These are phyloP conservation scores for Epichloe sylvatica DNA, from an alignment of 2,329 filamentous ascomycete species.

Conservation along the genomic window DNA sequence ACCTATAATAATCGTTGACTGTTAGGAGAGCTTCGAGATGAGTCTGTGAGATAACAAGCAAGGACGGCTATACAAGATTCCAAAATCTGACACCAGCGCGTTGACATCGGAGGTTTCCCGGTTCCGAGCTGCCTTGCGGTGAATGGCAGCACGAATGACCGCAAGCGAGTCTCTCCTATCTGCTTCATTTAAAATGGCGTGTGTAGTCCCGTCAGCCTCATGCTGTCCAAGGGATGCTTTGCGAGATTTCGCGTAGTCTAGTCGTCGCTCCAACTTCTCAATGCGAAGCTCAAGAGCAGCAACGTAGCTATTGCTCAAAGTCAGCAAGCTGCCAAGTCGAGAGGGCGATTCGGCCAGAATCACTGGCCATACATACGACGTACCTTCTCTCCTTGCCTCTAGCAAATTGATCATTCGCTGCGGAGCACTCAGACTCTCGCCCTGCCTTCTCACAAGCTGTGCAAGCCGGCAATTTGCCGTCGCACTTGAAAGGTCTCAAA, in stretches of 20 bases:
- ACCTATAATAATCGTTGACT: constrained; percentile 32
- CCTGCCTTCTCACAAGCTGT: constrained; percentile 90
- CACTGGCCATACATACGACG: constrained; percentile 13
- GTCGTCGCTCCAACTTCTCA: constrained; percentile 70
- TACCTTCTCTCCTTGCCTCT: constrained; percentile 85
- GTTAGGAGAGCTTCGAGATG: background rate
- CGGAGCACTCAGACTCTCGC: constrained; percentile 74
- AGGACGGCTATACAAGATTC: constrained; percentile 52
- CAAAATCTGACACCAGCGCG: constrained; percentile 85
- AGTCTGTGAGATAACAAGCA: background rate
- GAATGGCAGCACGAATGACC: constrained; percentile 46
- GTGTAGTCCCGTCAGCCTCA: constrained; percentile 34
- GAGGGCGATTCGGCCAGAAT: background rate
- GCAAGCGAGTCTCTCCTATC: constrained; percentile 52
- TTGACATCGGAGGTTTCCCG: constrained; percentile 79
- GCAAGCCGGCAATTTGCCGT: constrained; percentile 89
- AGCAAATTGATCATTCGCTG: constrained; percentile 90
- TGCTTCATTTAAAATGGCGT: constrained; percentile 17
- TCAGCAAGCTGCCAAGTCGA: background rate
- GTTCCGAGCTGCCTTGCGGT: constrained; percentile 48
- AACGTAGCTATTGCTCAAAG: constrained; percentile 51
- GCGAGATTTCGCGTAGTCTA: constrained; percentile 55
- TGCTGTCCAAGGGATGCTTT: constrained; percentile 56
- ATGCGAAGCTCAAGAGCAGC: constrained; percentile 85
- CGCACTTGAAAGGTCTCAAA: constrained; percentile 45